These are phyloP conservation scores for Aegle marmelos DNA, from an alignment of 345 rosid genomes.

Conservation along the genomic window DNA sequence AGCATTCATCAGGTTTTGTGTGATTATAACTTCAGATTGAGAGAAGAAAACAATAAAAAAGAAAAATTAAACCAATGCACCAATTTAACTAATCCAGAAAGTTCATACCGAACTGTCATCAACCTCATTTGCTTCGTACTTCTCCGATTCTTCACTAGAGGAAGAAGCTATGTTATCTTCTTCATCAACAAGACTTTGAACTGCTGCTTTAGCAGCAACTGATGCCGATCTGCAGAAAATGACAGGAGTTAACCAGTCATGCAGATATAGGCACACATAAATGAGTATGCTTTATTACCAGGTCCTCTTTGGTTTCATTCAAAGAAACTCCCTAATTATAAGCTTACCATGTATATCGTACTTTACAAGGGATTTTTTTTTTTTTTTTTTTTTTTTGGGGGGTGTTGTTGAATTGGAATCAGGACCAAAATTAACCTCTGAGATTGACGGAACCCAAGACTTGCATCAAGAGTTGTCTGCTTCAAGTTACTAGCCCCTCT, in stretches of 20 bases:
- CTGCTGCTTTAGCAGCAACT: conserved; percentile 52
- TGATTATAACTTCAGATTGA: background rate
- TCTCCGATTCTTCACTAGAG: conserved; percentile 75
- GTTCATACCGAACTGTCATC: conserved; percentile 63
- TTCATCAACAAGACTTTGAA: conserved; percentile 48
- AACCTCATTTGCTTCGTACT: conserved; percentile 41
- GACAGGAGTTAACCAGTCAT: conserved; percentile 9
- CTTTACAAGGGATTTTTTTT: too few species aligned
- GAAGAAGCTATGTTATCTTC: conserved; percentile 74
- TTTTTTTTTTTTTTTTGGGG: too few species aligned
- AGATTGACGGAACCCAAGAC: conserved; percentile 68
- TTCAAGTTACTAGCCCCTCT: conserved; percentile 64
- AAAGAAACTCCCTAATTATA: background rate
- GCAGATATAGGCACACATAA: background rate
- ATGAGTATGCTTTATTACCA: background rate
- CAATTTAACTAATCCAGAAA: conserved; percentile 8
- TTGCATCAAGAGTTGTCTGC: conserved; percentile 83
- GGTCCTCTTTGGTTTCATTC: background rate
- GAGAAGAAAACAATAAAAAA: background rate
- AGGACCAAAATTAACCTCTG: conserved; percentile 53
- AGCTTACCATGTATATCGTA: background rate
- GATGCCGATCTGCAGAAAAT: conserved; percentile 54
- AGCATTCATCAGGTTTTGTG: background rate
- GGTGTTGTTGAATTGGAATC: background rate
- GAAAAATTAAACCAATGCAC: background rate